A percentile compares a stretch with the other conserved stretches of the same genome.
Conservation (phyloP, 164 flowering plant genomes). For the Vitis rotundifolia region DNA sequence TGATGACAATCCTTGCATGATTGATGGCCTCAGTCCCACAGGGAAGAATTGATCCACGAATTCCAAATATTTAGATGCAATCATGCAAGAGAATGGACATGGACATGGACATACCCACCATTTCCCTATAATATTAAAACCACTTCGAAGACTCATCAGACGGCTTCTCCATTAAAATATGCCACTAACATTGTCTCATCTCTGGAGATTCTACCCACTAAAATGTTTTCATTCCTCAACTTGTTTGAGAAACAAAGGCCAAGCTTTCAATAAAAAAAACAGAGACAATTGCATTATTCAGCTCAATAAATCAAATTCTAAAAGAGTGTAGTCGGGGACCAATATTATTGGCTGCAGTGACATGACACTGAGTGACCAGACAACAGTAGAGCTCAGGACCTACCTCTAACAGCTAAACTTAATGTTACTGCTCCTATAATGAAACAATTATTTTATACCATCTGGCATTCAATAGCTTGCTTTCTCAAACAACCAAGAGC, state of each 20-base stretch:
- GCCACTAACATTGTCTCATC: conserved; percentile 8
- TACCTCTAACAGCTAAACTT: background rate
- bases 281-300: too few relatives aligned
- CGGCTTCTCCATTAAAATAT: background rate
- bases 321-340: too few relatives aligned
- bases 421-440: background rate
- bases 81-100: background rate
- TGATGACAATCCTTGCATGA: too few relatives aligned
- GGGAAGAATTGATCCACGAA: too few relatives aligned
- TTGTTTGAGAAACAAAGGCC: conserved; percentile 11
- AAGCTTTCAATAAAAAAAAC: too few relatives aligned
- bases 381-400: background rate
- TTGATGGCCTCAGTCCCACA: too few relatives aligned
- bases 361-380: background rate
- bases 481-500: background rate
- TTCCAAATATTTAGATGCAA: conserved; percentile 1
- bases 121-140: background rate
- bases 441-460: background rate
- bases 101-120: background rate
- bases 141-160: background rate
- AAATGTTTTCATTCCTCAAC: conserved; percentile 22
- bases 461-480: background rate
- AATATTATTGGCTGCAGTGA: background rate
- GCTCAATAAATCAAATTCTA: background rate
- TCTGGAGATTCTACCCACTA: conserved; percentile 15